Base-by-base conservation (phyloP, 768 basidiomycete species). In the Trametes cubensis region DNA sequence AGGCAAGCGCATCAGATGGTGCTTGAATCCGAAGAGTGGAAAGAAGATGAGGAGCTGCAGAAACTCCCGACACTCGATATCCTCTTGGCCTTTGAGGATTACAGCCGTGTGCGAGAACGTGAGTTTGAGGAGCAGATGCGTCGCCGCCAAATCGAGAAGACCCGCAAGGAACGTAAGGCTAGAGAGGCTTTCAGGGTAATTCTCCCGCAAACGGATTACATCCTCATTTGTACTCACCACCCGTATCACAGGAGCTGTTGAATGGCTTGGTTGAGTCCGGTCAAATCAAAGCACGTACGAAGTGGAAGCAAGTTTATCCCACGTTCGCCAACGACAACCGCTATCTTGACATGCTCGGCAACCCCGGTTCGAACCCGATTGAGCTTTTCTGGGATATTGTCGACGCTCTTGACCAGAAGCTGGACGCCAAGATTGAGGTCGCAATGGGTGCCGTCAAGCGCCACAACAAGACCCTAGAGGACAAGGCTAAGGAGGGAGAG, bases 371-470 rank as follows among this genome's bases (percentile, higher is more conserved):
- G 2, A 95, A 92, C 66, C 95, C 96, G 0, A 81, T 99, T 30
- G 97, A 99, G 69, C 83, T 98, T 4, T 98, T 97, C 76, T 97
- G 95, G 94, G 96, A 98, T 74, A 72, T 83, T 11, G 89, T 97
- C 47, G 97, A 99, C 74, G 81, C 79, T 44, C 81, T 97, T 3
- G 95, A 94, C 70, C 92, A 95, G 71, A 83, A 87, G 65, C 82
- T 96, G 18, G 94, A 95, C 63, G 81, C 82, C 20, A 92, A 92
- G 70, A 87, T 92, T 18, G 80, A 80, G n/a, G 69, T 84, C 30
- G 85, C 90, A 3, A 87, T 89, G 61, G 81, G 78, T 30, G 86
- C 81, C 4, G 79, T 92, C 65, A 81, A 79, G 65, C 78, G 79
- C 50, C 69, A 82, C 66, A 83, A 85, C 60, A 73, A 77, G 45